Base-by-base conservation (phyloP, 1,284 basidiomycete species). In the Anthracocystis setariae region DNA sequence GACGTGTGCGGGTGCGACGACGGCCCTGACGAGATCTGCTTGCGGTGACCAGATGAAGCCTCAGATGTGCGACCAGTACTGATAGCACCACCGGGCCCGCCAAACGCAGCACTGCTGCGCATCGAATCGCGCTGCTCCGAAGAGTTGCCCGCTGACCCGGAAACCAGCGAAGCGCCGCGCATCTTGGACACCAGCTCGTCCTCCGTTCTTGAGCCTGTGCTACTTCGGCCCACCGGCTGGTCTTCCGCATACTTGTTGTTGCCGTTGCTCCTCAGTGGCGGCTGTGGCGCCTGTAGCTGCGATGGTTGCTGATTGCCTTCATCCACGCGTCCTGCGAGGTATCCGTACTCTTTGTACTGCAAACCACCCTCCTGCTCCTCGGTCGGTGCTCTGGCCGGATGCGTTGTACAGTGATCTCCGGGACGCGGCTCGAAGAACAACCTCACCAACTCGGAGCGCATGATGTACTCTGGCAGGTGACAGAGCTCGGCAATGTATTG, bases 401-500 rank as follows among this genome's bases (percentile, higher is more conserved):
- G 73, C 23, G 68, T 59, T 5, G 78, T 79, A 56, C 79, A 82
- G 43, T 81, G 78, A 81, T 99, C 95, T 8, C 95, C 95, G 0
- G 92, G 89, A 79, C 92, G 91, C 21, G 91, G 87, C 8, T 92
- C 87, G 58, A 98, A 88, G 84, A 98, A 98, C 58, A 88, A 87
- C 46, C 93, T 89, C 46, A 97, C 87, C 18, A 94, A 88, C 23
- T 87, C 85, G 78, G 93, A 89, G 57, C 93, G 90, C 43, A 96
- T 85, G 48, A 98, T 89, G 82, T 93, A 91, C 29, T 89, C 89
- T 53, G 93, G 87, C 20, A 88, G 82, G 18, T 84, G 83, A 78
- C 92, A 91, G 8, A 99, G 86, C 55, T 90, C 89, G 73, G 88
- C 87, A 44, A 98, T 87, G 83, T 98, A 99, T 45, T 90, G 89